Conservation (phyloP, 2,329 filamentous ascomycete species). For the Sarocladiaceae sp. region DNA sequence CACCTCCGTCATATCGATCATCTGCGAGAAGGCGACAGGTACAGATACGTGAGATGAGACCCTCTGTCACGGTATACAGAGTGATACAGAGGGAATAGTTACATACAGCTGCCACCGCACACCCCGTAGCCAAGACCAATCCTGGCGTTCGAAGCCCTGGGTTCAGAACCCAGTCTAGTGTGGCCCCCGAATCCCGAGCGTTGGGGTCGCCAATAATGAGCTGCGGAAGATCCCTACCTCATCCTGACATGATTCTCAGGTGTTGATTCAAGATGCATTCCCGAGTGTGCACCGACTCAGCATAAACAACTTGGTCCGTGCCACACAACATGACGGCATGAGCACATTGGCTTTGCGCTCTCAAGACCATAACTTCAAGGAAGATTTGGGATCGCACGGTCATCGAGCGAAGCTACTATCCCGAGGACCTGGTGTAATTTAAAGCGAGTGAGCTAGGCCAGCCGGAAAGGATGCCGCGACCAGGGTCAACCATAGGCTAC, state of each 20-base stretch:
- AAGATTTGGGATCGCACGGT: too few species aligned
- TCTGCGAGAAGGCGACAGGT: too few species aligned
- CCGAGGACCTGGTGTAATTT: not conserved
- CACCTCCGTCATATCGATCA: too few species aligned
- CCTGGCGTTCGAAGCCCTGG: not conserved
- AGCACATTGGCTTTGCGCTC: too few species aligned
- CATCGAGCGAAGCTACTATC: not conserved
- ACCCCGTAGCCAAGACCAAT: not conserved
- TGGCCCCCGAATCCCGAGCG: not conserved
- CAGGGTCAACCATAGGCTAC: not conserved
- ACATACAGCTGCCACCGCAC: too few species aligned
- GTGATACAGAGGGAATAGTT: too few species aligned
- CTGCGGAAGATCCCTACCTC: not conserved
- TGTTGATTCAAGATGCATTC: too few species aligned
- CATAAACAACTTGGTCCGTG: not conserved
- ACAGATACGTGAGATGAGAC: too few species aligned
- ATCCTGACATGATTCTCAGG: not conserved
- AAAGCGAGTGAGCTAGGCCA: not conserved
- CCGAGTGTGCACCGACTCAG: too few species aligned
- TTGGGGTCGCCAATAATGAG: not conserved
- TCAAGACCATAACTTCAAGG: too few species aligned
- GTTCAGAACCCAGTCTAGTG: not conserved
- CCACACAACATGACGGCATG: not conserved
- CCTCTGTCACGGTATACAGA: too few species aligned
- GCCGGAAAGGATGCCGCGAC: conserved; percentile 1